phyloP scores from a whole-genome alignment of 371 early-diverging fungal species.

The Apophysomyces trapeziformis region DNA sequence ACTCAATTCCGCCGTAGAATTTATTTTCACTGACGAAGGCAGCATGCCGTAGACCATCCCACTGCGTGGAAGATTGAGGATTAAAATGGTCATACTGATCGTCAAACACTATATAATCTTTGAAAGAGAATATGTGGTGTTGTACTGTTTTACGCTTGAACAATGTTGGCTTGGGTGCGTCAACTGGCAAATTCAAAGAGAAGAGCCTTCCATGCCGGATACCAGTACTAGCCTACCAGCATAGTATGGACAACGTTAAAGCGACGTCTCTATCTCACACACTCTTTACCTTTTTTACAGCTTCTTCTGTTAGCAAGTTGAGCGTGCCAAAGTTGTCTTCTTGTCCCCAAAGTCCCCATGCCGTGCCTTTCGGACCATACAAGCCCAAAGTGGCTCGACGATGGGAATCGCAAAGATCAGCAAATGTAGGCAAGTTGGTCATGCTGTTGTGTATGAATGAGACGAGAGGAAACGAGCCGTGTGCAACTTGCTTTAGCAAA shows the following conservation, averaged over 20 bases:
- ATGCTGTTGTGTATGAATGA: neutral
- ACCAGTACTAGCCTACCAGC: slow-evolving; percentile 12
- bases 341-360: slow-evolving; percentile 53
- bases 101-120: slow-evolving; percentile 28
- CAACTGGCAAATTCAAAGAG: slow-evolving; percentile 46
- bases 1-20: slow-evolving; percentile 41
- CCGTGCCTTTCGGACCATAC: slow-evolving; percentile 19
- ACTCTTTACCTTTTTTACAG: slow-evolving; percentile 29
- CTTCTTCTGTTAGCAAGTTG: slow-evolving; percentile 41
- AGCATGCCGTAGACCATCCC: slow-evolving; percentile 51
- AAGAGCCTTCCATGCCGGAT: slow-evolving; percentile 40
- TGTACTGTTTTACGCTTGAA: slow-evolving; percentile 31
- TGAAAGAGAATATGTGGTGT: slow-evolving; percentile 24
- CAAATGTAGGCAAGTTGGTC: neutral
- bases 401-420: neutral
- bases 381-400: neutral
- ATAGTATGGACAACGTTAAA: neutral
- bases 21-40: slow-evolving; percentile 21
- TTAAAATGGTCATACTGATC: slow-evolving; percentile 45
- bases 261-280: neutral
- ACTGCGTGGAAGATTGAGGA: slow-evolving; percentile 46
- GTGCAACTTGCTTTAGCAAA: neutral
- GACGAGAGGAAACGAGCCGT: neutral
- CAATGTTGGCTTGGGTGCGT: slow-evolving; percentile 29
- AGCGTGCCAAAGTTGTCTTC: slow-evolving; percentile 53